Evolutionary conservation across 2,329 filamentous ascomycete species (phyloP).

Genomic region (Fusarium nematophilum): DNA sequence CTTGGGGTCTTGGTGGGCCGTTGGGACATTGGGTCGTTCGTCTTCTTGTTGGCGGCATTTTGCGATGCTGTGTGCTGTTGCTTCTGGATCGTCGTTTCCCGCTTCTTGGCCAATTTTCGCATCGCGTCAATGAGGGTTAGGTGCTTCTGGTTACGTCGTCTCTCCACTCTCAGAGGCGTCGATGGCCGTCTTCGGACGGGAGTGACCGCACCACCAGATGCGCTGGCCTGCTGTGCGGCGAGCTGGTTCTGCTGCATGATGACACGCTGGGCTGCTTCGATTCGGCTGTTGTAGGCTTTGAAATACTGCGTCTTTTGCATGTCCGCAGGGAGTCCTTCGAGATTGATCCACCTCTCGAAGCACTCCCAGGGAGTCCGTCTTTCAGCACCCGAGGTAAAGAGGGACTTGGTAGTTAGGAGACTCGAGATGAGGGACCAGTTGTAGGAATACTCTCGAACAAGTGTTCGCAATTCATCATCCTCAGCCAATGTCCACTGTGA

Average conservation of each 20-base stretch:
- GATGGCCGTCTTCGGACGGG: constrained; percentile 75
- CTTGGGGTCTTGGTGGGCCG: constrained; percentile 79
- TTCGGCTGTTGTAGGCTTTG: constrained; percentile 73
- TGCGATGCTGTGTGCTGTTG: constrained; percentile 85
- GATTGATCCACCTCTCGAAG: constrained; percentile 94
- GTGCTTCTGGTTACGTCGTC: constrained; percentile 86
- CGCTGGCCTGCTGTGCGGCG: constrained; percentile 62
- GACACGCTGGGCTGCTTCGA: constrained; percentile 68
- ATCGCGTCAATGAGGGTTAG: constrained; percentile 92
- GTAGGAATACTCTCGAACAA: constrained; percentile 94
- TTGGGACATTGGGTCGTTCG: constrained; percentile 70
- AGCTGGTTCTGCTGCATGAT: constrained; percentile 66
- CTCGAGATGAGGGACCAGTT: constrained; percentile 97
- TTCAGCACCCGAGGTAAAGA: constrained; percentile 87
- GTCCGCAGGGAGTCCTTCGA: constrained; percentile 90
- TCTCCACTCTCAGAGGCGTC: constrained; percentile 85
- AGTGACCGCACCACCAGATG: constrained; percentile 47
- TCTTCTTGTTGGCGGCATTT: constrained; percentile 84
- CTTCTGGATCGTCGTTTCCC: constrained; percentile 86
- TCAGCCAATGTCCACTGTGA: constrained; percentile 94
- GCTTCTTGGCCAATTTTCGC: constrained; percentile 94
- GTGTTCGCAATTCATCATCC: constrained; percentile 85
- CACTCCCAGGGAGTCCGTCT: constrained; percentile 97
- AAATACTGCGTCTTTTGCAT: constrained; percentile 98
- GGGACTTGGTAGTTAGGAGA: constrained; percentile 78